Evolutionary conservation across 352 stramenopile species (phyloP), one percentile per base, ranked within the genome.

Genomic region (Albugo candida): DNA sequence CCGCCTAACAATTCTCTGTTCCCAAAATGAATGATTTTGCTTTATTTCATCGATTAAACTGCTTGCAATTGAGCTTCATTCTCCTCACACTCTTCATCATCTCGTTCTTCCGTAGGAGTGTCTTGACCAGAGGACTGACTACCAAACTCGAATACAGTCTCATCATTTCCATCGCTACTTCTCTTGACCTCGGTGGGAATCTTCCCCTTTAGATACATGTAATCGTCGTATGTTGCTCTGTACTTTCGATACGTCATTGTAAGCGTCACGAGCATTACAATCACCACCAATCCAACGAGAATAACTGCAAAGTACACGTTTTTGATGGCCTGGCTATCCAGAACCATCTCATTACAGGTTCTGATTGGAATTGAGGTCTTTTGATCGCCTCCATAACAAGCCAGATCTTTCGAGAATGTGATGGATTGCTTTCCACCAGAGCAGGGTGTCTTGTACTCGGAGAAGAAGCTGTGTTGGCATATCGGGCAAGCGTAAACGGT

Each of bases 141-240:
- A 8, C 17, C 20, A 43, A 87, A 87, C 49, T 87, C 71, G 50
- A 87, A 87, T 14, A 65, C 81, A 1, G 69, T 82, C 46, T 84
- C 74, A 19, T 82, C 77, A 0, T 62, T 67, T 1, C 66, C 68
- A 45, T 83, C 67, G 10, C 73, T 66, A 10, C 71, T 63, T 12
- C 55, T 62, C 31, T 61, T 60, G 37, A 76, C 60, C n/a, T 72
- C 58, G 24, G 68, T 67, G 11, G 70, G 70, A 47, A 81, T 61
- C 27, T 82, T 77, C 5, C 71, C 71, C 62, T 87, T 87, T 39
- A 87, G 54, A 43, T 87, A 87, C 41, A 87, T 54, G 55, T 82
- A 87, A 24, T 87, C 71, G 13, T 83, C 81, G 65, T 83, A 83
- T 12, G 64, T 64, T 59, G 70, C 42, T 5, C 40, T 70, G 53